These are phyloP conservation scores for Halenospora varia DNA, from an alignment of 495 filamentous ascomycete genomes.

Conservation along the genomic window DNA sequence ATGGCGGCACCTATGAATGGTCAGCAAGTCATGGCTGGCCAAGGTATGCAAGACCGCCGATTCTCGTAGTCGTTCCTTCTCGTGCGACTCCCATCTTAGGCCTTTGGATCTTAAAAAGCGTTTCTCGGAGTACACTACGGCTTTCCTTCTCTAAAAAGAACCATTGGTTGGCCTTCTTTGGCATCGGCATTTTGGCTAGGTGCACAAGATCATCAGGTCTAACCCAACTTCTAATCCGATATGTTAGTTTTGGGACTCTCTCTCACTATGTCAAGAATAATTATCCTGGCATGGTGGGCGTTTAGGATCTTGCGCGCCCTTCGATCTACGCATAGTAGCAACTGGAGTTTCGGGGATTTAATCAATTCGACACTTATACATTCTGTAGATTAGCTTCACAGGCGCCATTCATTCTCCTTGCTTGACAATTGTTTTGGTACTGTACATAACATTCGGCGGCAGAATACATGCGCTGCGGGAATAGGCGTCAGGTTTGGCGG, in stretches of 20 bases:
- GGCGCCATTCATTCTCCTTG: not conserved
- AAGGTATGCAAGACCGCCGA: conserved; percentile 29
- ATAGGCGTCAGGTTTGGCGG: not conserved
- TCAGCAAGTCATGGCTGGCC: conserved; percentile 53
- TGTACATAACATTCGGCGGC: not conserved
- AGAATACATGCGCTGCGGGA: not conserved
- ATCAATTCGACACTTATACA: not conserved
- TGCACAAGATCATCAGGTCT: too few species aligned
- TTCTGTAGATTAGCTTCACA: not conserved
- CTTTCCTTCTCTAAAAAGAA: not conserved
- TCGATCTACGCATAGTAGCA: not conserved
- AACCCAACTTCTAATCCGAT: too few species aligned
- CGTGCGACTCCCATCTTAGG: not conserved
- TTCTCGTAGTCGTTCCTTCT: conserved; percentile 8
- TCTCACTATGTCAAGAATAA: too few species aligned
- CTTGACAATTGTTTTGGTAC: not conserved
- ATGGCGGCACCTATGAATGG: conserved; percentile 50
- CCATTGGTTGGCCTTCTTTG: not conserved
- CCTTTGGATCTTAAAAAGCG: not conserved
- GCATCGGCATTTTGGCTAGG: too few species aligned
- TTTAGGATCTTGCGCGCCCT: too few species aligned
- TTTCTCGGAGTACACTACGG: not conserved
- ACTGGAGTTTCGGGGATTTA: not conserved
- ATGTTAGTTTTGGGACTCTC: too few species aligned
- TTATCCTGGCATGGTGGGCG: too few species aligned